Base-by-base conservation (phyloP, 306 rosid genomes). In the Sesbania bispinosa region DNA sequence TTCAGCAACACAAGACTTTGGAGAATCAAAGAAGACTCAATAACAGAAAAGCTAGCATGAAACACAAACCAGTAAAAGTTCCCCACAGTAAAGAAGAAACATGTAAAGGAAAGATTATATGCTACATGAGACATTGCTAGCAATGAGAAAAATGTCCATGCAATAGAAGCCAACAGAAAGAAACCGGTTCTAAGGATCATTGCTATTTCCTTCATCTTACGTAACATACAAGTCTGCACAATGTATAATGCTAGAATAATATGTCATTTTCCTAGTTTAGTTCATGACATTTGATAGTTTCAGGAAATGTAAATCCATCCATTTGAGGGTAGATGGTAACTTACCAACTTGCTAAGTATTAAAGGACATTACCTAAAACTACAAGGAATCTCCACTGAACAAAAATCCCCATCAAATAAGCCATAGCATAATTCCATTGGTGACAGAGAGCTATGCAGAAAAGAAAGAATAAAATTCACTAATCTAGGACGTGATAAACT, bases 301-400 rank as follows among this genome's bases (percentile, higher is more conserved):
- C 75, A 65, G 55, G 50, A 54, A 65, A n/a, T 43, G 24, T 7
- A 29, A 51, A 9, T 62, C 32, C 60, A 48, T 62, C 60, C 45
- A 57, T 60, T 47, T 19, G 26, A 42, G 73, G 10, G 13, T 26
- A 36, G 7, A 9, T 30, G 51, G 13, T 33, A 53, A 63, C 59
- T 66, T 42, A 68, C 61, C 20, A 71, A 26, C 18, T 33, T 6
- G n/a, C 69, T 14, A 21, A 81, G 26, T 47, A 13, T 74, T 61
- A 4, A 7, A 64, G 81, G 38, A 79, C n/a, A n/a, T 85, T 88
- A 94, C 99, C 99, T 81, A 94, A 65, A 67, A 91, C 86, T 66
- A 97, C 99, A 26, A 94, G 99, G 74, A 86, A 39, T 89, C 99
- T 89, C 99, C 99, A 94, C 5, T 80, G 67, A 79, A 91, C 96